These are phyloP conservation scores for Fusarium sulawesiense DNA, from an alignment of 2,329 filamentous ascomycete genomes.

Conservation along the genomic window DNA sequence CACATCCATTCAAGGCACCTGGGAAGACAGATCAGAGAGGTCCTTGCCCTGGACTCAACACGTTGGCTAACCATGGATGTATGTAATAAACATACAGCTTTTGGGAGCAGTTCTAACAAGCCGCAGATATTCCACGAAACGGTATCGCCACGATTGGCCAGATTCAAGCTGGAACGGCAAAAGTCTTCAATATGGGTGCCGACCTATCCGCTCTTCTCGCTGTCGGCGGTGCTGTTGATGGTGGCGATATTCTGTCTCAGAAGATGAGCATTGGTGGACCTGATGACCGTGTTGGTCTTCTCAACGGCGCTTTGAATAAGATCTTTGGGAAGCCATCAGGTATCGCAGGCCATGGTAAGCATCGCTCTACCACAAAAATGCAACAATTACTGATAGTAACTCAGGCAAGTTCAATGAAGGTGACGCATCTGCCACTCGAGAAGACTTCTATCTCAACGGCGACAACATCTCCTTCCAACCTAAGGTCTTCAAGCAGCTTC, in stretches of 20 bases:
- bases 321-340: conserved; percentile 32
- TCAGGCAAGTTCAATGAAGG: conserved; percentile 32
- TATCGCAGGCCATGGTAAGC: conserved; percentile 18
- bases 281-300: conserved; percentile 12
- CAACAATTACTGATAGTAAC: too few species aligned
- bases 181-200: conserved; percentile 28
- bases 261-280: conserved; percentile 32
- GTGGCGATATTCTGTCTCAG: conserved; percentile 25
- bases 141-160: conserved; percentile 27
- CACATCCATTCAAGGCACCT: conserved; percentile 17
- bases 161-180: conserved; percentile 24
- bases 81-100: not conserved
- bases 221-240: conserved; percentile 16
- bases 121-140: conserved; percentile 17
- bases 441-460: conserved; percentile 28
- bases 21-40: conserved; percentile 23
- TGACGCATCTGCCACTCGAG: conserved; percentile 29
- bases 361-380: too few species aligned
- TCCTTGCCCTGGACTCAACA: conserved; percentile 25
- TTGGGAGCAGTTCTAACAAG: not conserved
- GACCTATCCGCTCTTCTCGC: conserved; percentile 20
- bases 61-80: conserved; percentile 28
- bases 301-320: conserved; percentile 20
- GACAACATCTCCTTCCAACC: conserved; percentile 28
- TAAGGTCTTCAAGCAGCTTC: conserved; percentile 20